Evolutionary conservation across 768 basidiomycete genomes (phyloP).

Genomic region (Russula lepida): DNA sequence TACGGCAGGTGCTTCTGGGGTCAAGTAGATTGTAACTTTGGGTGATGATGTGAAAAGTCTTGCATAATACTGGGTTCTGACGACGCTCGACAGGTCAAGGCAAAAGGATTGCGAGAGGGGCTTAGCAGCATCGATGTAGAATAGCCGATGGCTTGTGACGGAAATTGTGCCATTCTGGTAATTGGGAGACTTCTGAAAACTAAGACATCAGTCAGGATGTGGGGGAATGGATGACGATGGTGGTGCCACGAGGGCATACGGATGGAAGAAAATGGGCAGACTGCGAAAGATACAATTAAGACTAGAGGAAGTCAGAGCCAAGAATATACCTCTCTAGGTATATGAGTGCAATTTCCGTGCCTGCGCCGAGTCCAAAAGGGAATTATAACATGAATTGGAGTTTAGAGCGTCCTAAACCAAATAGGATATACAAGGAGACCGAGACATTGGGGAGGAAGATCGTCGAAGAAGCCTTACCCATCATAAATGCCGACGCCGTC

Average conservation of each 20-base stretch:
- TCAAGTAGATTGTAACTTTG: conserved; percentile 75
- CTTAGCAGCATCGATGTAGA: conserved; percentile 59
- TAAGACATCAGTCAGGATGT: conserved; percentile 33
- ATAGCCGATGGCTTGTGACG: conserved; percentile 75
- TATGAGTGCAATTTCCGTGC: neutral
- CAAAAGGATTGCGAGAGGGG: conserved; percentile 52
- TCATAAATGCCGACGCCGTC: conserved; percentile 86
- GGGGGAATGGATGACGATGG: neutral
- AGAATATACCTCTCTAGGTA: neutral
- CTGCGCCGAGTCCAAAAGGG: neutral
- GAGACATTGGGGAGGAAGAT: neutral
- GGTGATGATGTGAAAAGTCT: conserved; percentile 85
- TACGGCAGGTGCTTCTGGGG: conserved; percentile 25
- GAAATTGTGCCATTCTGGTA: conserved; percentile 70
- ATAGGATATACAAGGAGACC: neutral
- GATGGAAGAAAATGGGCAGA: neutral
- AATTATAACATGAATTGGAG: neutral
- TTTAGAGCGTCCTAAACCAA: neutral
- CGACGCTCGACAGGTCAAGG: conserved; percentile 54
- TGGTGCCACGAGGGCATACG: neutral
- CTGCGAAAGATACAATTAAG: neutral
- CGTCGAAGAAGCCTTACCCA: conserved; percentile 48
- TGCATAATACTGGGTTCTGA: conserved; percentile 79
- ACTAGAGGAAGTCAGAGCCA: too few species aligned
- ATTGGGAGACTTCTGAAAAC: conserved; percentile 70